These are phyloP conservation scores for Aspergillus cristatus DNA, from an alignment of 495 filamentous ascomycete species.

Conservation along the genomic window DNA sequence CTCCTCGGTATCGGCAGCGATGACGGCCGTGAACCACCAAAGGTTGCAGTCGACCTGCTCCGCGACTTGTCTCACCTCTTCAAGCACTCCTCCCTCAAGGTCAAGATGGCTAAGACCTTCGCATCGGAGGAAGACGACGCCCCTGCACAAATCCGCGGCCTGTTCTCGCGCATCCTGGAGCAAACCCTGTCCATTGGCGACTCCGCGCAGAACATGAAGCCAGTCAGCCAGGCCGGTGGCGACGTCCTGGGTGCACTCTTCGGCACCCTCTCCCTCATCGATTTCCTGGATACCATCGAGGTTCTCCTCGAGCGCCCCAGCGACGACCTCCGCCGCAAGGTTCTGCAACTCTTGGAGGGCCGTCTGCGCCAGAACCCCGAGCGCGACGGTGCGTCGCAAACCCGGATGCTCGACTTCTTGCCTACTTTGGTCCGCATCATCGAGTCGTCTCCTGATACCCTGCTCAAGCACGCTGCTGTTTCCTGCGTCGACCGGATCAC, in stretches of 20 bases:
- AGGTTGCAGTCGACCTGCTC: slow-evolving; percentile 55
- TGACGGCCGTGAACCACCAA: slow-evolving; percentile 47
- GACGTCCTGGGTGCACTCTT: slow-evolving; percentile 66
- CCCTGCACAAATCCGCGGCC: slow-evolving; percentile 49
- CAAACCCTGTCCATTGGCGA: slow-evolving; percentile 54
- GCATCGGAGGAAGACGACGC: slow-evolving; percentile 31
- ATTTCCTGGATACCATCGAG: slow-evolving; percentile 79
- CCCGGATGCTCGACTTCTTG: slow-evolving; percentile 65
- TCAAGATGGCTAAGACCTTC: slow-evolving; percentile 31
- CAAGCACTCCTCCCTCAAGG: slow-evolving; percentile 36
- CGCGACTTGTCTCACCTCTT: slow-evolving; percentile 33
- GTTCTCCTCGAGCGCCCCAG: slow-evolving; percentile 63
- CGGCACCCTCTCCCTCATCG: slow-evolving; percentile 66
- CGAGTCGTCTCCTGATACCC: slow-evolving; percentile 55
- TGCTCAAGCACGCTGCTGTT: slow-evolving; percentile 72
- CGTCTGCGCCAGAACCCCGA: slow-evolving; percentile 61
- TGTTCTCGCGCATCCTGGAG: slow-evolving; percentile 65
- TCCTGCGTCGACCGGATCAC: slow-evolving; percentile 83
- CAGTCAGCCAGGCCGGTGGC: slow-evolving; percentile 52
- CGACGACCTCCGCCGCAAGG: slow-evolving; percentile 63
- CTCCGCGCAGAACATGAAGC: slow-evolving; percentile 48
- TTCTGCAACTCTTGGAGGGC: slow-evolving; percentile 67
- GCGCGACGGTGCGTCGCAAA: slow-evolving; percentile 54
- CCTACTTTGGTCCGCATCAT: slow-evolving; percentile 67
- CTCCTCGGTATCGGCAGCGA: slow-evolving; percentile 60